Percentiles rank a stretch among this genome's conserved stretches.
Evolutionary conservation across 1,284 basidiomycete genomes (phyloP).

Genomic region (Rhodotorula sp.): DNA sequence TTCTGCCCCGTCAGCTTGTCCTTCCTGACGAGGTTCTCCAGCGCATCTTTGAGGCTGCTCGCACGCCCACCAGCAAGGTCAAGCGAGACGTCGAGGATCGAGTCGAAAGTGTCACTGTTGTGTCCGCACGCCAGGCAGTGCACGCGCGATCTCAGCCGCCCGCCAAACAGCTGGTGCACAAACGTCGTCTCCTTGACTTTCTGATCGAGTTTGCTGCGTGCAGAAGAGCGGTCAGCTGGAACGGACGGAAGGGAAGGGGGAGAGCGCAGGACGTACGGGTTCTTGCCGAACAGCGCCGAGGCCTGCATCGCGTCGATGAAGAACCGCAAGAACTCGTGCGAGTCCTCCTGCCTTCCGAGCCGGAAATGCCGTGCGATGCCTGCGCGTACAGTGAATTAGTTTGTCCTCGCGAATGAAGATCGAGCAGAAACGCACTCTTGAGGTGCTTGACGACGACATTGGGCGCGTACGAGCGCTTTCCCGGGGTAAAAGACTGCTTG

Average conservation of each 20-base stretch:
- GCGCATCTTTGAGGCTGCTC: slow-evolving; percentile 67
- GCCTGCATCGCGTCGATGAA: slow-evolving; percentile 68
- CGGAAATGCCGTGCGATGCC: slow-evolving; percentile 90
- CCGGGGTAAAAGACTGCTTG: slow-evolving; percentile 52
- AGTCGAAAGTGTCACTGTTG: slow-evolving; percentile 96
- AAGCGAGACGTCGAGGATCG: slow-evolving; percentile 87
- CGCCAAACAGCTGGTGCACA: slow-evolving; percentile 93
- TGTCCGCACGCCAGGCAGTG: slow-evolving; percentile 80
- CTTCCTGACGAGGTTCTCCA: slow-evolving; percentile 77
- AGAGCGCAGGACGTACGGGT: not conserved
- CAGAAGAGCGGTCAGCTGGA: too few species aligned
- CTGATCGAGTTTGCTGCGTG: slow-evolving; percentile 37
- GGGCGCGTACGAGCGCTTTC: slow-evolving; percentile 29
- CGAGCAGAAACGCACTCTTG: slow-evolving; percentile 34
- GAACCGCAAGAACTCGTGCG: slow-evolving; percentile 97
- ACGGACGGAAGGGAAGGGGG: not conserved
- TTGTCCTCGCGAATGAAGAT: not conserved
- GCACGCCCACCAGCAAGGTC: slow-evolving; percentile 60
- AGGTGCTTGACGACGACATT: slow-evolving; percentile 39
- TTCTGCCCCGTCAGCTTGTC: slow-evolving; percentile 86
- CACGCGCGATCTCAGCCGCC: slow-evolving; percentile 86
- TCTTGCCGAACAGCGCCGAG: slow-evolving; percentile 27
- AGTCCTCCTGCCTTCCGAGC: slow-evolving; percentile 91
- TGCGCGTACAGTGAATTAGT: slow-evolving; percentile 49
- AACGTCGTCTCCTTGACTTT: slow-evolving; percentile 83